A percentile compares a stretch with the other conserved stretches of the same genome.
Conservation (phyloP, 177 flowering plant species). For the Tripterygium wilfordii region DNA sequence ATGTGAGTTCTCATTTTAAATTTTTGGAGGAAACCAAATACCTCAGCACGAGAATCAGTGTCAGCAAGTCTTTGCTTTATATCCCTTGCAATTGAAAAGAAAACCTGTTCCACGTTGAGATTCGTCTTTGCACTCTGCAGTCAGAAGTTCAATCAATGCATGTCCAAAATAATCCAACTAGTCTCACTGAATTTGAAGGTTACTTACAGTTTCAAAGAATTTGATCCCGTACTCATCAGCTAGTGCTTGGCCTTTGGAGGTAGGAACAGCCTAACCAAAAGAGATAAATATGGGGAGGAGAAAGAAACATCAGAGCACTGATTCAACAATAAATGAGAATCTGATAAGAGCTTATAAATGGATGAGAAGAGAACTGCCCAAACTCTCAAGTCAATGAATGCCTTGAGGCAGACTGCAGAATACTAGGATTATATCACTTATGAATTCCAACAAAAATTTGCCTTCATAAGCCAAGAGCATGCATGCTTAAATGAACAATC, state of each 20-base stretch:
- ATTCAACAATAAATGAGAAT: too few relatives aligned
- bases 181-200: not conserved
- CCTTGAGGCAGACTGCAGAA: too few relatives aligned
- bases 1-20: not conserved
- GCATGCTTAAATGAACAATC: not conserved
- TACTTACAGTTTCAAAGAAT: constrained; percentile 65
- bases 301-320: not conserved
- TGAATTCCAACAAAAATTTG: too few relatives aligned
- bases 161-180: not conserved
- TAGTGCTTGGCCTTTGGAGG: constrained; percentile 72
- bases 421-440: too few relatives aligned
- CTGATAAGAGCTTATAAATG: too few relatives aligned
- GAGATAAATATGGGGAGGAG: not conserved
- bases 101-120: constrained; percentile 79
- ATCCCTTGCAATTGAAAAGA: constrained; percentile 85
- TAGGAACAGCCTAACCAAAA: constrained; percentile 55
- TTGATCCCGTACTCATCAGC: constrained; percentile 78
- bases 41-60: constrained; percentile 70
- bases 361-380: too few relatives aligned
- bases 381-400: too few relatives aligned
- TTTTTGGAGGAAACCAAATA: constrained; percentile 7
- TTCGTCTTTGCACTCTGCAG: constrained; percentile 85
- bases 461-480: not conserved
- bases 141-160: not conserved
- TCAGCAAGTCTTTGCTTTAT: constrained; percentile 88